Evolutionary conservation across 2,329 filamentous ascomycete genomes (phyloP).

Genomic region (Botrytis fragariae): DNA sequence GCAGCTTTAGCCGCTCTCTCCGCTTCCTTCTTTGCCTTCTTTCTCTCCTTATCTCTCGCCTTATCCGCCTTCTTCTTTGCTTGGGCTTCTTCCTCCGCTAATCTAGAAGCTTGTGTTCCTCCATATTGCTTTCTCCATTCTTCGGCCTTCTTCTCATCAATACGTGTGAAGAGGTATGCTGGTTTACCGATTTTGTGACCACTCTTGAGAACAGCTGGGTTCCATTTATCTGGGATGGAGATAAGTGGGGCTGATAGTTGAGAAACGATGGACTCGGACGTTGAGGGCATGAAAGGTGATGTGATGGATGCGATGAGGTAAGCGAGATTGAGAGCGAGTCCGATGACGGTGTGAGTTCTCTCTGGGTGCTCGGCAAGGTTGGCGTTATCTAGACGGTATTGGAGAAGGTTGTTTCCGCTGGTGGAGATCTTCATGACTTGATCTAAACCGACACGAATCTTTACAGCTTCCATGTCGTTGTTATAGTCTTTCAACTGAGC

Average conservation of each 20-base stretch:
- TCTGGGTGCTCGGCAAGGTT: conserved; percentile 41
- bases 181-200: conserved; percentile 81
- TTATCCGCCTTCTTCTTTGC: conserved; percentile 39
- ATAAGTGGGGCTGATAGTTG: conserved; percentile 64
- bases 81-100: conserved; percentile 66
- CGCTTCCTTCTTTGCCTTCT: conserved; percentile 44
- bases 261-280: conserved; percentile 68
- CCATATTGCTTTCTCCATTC: conserved; percentile 80
- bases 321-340: conserved; percentile 79
- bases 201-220: conserved; percentile 57
- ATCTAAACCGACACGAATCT: conserved; percentile 64
- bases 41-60: conserved; percentile 45
- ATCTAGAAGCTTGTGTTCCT: conserved; percentile 62
- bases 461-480: conserved; percentile 66
- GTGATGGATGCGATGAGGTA: conserved; percentile 77
- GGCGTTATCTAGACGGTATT: conserved; percentile 45
- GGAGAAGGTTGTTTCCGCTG: conserved; percentile 57
- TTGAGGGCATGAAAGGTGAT: conserved; percentile 83
- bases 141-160: conserved; percentile 76
- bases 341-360: conserved; percentile 51
- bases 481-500: conserved; percentile 64
- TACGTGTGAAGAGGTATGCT: conserved; percentile 75
- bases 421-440: conserved; percentile 66
- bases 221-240: conserved; percentile 67
- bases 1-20: conserved; percentile 38